Evolutionary conservation across 1,139 yeast species (phyloP), one percentile per base, ranked within the genome.

Genomic region (Wickerhamiella infanticola): DNA sequence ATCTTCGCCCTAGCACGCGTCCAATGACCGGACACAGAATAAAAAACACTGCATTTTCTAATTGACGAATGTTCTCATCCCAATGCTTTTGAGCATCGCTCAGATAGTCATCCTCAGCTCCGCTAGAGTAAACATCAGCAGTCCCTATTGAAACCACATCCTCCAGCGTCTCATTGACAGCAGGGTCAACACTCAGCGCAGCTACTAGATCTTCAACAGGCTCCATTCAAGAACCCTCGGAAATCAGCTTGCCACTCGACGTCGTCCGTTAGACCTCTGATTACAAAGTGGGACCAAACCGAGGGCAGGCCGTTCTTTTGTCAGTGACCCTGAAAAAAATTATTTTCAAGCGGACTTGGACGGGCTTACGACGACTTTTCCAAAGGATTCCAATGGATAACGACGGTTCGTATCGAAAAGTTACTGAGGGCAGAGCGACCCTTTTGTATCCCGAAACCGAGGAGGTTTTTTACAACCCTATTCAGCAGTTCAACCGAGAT

Each of bases 401-500:
- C 40, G 24, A 38, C 25, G 26, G 13, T 13, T 18, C 18, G 18
- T 39, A 29, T 13, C 41, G 27, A 7, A 44, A 49, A 5, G 77
- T 81, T 42, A 73, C 71, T 35, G 97, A 88, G 62, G 97, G 97
- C 1, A 68, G 72, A 49, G 95, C 96, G 5, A 73, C 77, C 31
- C 78, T 88, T 47, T 68, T 85, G 43, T 81, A 81, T 49, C 90
- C 94, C 4, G 74, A 79, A 58, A 75, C 76, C 56, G 80, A 80
- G 50, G 80, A 79, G 55, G 98, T 90, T 8, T 90, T 90, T 59
- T 90, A 93, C 66, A 90, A 90, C 60, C 97, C 94, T 4, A 83
- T 90, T 50, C 99, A 90, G 63, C 97, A 88, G 63, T 90, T 88
- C 64, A 90, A 90, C 61, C 73, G 99, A 56, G 99, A 90, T 61